These are phyloP conservation scores for Yamadazyma olivae DNA, from an alignment of 805 yeast species.

Conservation along the genomic window DNA sequence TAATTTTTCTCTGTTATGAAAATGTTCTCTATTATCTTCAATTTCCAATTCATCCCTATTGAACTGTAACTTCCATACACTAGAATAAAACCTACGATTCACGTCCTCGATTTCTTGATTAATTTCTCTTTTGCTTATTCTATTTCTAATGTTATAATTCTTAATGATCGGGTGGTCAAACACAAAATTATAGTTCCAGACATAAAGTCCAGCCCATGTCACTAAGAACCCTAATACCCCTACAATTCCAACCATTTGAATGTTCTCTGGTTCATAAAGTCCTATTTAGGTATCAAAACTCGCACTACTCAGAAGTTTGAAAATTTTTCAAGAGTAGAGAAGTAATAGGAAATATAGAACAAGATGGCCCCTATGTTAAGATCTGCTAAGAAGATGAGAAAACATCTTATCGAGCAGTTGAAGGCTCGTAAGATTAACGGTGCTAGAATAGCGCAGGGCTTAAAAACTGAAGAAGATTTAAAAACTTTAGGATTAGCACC, in stretches of 20 bases:
- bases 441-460: conserved; percentile 40
- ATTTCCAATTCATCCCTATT: conserved; percentile 3
- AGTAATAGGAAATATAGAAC: not conserved
- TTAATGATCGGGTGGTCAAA: conserved; percentile 15
- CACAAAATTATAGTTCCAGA: conserved; percentile 6
- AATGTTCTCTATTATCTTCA: not conserved
- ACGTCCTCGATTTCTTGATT: conserved; percentile 9
- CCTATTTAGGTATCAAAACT: not conserved
- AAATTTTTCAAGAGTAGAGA: not conserved
- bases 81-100: conserved; percentile 12
- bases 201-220: conserved; percentile 1
- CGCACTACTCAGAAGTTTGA: not conserved
- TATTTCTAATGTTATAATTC: conserved; percentile 10
- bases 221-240: conserved; percentile 4
- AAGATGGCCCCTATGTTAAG: conserved; percentile 26
- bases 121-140: conserved; percentile 19
- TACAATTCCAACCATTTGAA: not conserved
- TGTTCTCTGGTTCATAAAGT: too few species aligned
- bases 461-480: conserved; percentile 32
- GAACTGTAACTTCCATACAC: conserved; percentile 1
- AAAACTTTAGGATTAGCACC: conserved; percentile 66
- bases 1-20: not conserved
- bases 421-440: conserved; percentile 41
- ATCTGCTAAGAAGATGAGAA: conserved; percentile 46
- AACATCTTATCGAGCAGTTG: conserved; percentile 43